Base-by-base conservation (phyloP, 345 rosid species). In the Limnanthes douglasii region DNA sequence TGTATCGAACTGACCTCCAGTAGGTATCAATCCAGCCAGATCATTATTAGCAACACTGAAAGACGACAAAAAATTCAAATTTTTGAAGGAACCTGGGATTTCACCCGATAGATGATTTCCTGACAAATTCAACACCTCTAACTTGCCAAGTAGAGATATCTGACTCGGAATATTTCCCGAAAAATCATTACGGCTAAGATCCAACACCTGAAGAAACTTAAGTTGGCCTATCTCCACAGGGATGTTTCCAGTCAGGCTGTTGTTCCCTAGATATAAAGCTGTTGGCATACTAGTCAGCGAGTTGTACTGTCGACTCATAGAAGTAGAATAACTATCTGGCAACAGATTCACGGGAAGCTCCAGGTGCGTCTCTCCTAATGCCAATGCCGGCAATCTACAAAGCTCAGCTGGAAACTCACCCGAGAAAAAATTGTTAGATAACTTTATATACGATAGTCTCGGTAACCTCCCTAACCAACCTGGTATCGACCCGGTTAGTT, bases 261-360 rank as follows among this genome's bases (percentile, higher is more conserved):
- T 53, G 49, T 59, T n/a, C n/a, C n/a, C n/a, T n/a, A n/a, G n/a
- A n/a, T n/a, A n/a, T n/a, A n/a, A 90, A 68, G 1, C 66, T 85
- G n/a, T 18, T 33, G 0, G 94, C 10, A 46, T 34, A 38, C 98
- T 93, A 0, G 51, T 58, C 40, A 88, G 43, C 41, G 51, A 26
- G 54, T 88, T 88, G n/a, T n/a, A n/a, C n/a, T 65, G 18, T 62
- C 5, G 98, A 74, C 7, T 51, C 82, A 48, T 84, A 95, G 12
- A 90, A 46, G n/a, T n/a, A n/a, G n/a, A n/a, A n/a, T n/a, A n/a
- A n/a, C n/a, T n/a, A n/a, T n/a, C n/a, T n/a, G n/a, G n/a, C n/a
- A n/a, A n/a, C n/a, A n/a, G n/a, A n/a, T n/a, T n/a, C n/a, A n/a
- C n/a, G n/a, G n/a, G n/a, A n/a, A n/a, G n/a, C n/a, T n/a, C n/a